phyloP scores from a whole-genome alignment of 2,329 filamentous ascomycete genomes.

The Rhynchosporium secalis region DNA sequence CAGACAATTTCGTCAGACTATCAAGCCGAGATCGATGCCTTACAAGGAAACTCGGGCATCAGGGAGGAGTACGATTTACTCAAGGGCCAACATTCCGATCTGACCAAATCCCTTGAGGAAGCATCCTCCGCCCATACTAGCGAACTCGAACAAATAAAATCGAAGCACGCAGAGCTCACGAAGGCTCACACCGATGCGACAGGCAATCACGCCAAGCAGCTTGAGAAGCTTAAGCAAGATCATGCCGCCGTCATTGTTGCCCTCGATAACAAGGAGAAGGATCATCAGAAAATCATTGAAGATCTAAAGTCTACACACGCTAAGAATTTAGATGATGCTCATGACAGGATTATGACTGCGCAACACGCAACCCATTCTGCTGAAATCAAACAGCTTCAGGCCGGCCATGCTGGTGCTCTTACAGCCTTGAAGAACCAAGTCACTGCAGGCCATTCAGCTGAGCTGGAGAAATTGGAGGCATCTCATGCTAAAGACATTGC shows the following conservation, averaged over 20 bases:
- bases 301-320: conserved; percentile 57
- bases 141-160: conserved; percentile 31
- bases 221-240: conserved; percentile 33
- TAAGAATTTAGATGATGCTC: conserved; percentile 58
- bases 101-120: conserved; percentile 40
- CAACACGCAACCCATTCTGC: conserved; percentile 50
- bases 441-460: conserved; percentile 38
- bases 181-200: conserved; percentile 21
- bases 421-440: conserved; percentile 46
- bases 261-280: conserved; percentile 49
- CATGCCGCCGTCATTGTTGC: conserved; percentile 35
- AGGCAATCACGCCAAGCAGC: conserved; percentile 26
- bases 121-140: conserved; percentile 26
- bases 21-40: conserved; percentile 63
- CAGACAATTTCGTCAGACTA: conserved; percentile 60
- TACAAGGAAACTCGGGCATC: conserved; percentile 63
- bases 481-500: conserved; percentile 24
- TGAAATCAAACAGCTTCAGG: conserved; percentile 56
- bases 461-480: conserved; percentile 28
- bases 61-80: conserved; percentile 64
- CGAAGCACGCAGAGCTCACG: conserved; percentile 29
- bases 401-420: conserved; percentile 49
- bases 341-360: conserved; percentile 50
- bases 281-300: conserved; percentile 56
- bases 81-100: conserved; percentile 55